Conservation (phyloP, 31 red algal genomes). For the Bonnemaisonia californica region DNA sequence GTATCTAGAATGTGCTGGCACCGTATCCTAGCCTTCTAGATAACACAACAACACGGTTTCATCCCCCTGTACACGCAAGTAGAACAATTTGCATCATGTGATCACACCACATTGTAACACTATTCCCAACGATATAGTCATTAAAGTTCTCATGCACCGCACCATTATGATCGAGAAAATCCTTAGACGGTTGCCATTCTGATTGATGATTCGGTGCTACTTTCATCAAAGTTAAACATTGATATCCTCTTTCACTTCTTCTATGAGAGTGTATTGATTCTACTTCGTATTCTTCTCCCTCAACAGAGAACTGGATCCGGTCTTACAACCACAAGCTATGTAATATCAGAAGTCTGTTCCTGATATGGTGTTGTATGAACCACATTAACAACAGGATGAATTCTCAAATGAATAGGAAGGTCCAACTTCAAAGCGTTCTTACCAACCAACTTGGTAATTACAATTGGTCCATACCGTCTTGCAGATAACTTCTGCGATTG, state of each 20-base stretch:
- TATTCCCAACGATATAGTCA: no score
- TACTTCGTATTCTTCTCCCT: neutral
- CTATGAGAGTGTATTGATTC: slow-evolving; percentile 1
- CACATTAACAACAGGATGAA: slow-evolving; percentile 31
- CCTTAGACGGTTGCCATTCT: slow-evolving; percentile 22
- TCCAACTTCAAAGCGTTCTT: slow-evolving; percentile 4
- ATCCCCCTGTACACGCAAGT: no score
- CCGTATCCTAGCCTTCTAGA: no score
- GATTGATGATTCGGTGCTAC: neutral
- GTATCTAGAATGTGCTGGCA: no score
- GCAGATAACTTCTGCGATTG: slow-evolving; percentile 20
- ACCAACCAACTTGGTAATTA: neutral
- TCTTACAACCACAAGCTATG: neutral
- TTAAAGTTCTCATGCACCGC: neutral
- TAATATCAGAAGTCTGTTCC: neutral
- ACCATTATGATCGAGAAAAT: slow-evolving; percentile 38
- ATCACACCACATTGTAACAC: no score
- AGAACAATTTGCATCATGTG: no score
- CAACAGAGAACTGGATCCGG: neutral
- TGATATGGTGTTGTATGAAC: slow-evolving; percentile 22
- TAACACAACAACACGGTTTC: no score
- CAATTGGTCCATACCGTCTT: neutral
- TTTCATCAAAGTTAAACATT: slow-evolving; percentile 35
- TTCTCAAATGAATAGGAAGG: slow-evolving; percentile 9
- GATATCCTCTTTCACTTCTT: neutral